Percentiles rank a stretch among this genome's conserved stretches.
Conservation (phyloP, 2,329 filamentous ascomycete species). For the Cytospora chrysosperma region DNA sequence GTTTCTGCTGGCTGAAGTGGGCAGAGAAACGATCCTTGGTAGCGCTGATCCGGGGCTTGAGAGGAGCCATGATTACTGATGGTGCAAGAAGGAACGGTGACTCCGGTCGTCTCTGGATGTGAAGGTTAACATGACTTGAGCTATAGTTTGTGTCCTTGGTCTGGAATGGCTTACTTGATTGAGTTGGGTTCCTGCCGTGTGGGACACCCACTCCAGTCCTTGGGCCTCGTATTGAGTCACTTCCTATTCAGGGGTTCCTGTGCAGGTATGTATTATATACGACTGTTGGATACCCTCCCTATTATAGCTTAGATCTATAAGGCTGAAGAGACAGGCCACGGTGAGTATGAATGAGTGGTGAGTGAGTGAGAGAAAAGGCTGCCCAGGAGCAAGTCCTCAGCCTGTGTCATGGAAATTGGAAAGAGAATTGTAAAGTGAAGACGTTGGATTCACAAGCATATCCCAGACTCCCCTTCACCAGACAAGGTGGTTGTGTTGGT, state of each 20-base stretch:
- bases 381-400: conserved; percentile 4
- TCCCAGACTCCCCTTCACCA: neutral
- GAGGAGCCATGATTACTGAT: conserved; percentile 38
- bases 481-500: neutral
- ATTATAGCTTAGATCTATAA: neutral
- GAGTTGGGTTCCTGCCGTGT: neutral
- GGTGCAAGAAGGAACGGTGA: neutral
- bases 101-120: neutral
- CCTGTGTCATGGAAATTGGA: conserved; percentile 7
- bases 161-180: neutral
- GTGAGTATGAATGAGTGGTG: neutral
- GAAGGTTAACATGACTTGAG: neutral
- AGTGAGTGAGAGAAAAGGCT: neutral
- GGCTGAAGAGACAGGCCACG: neutral
- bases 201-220: neutral
- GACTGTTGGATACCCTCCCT: neutral
- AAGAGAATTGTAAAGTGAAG: neutral
- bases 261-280: neutral
- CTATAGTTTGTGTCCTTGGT: neutral
- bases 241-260: too few relatives aligned
- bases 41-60: conserved; percentile 53
- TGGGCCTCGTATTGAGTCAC: neutral
- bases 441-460: neutral
- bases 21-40: conserved; percentile 67
- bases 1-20: conserved; percentile 67